These are phyloP conservation scores for Rasamsonia emersonii DNA, from an alignment of 2,329 filamentous ascomycete genomes.

Conservation along the genomic window DNA sequence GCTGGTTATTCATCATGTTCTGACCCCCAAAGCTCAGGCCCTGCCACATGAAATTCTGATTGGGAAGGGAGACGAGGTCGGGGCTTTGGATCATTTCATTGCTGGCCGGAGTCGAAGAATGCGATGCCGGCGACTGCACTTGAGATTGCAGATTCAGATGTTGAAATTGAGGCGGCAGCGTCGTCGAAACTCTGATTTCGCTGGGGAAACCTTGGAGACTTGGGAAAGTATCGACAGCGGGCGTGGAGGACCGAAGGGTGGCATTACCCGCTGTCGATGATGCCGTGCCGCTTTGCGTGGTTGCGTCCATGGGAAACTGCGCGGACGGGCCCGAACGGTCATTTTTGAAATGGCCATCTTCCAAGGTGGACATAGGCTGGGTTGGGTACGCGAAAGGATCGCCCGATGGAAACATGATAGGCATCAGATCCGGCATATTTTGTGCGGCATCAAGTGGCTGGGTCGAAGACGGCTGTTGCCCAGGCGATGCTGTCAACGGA, in stretches of 20 bases:
- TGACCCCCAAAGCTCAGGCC: slow-evolving; percentile 27
- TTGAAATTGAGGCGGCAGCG: slow-evolving; percentile 21
- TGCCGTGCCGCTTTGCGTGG: slow-evolving; percentile 9
- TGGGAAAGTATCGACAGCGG: slow-evolving; percentile 19
- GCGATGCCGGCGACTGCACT: slow-evolving; percentile 25
- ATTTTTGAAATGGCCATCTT: slow-evolving; percentile 33
- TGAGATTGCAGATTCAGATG: slow-evolving; percentile 15
- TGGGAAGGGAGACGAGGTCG: slow-evolving; percentile 33
- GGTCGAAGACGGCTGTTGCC: slow-evolving; percentile 18
- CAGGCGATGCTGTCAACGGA: slow-evolving; percentile 14
- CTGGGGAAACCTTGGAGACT: slow-evolving; percentile 19
- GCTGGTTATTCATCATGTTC: slow-evolving; percentile 11
- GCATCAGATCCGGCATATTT: slow-evolving; percentile 39
- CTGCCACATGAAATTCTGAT: slow-evolving; percentile 34
- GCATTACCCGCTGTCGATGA: slow-evolving; percentile 12
- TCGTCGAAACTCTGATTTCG: slow-evolving; percentile 5
- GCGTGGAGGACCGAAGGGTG: slow-evolving; percentile 13
- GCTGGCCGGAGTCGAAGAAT: slow-evolving; percentile 20
- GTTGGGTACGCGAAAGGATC: slow-evolving; percentile 44
- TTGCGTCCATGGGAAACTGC: slow-evolving; percentile 18
- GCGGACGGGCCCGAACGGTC: slow-evolving; percentile 13
- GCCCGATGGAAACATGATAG: slow-evolving; percentile 43
- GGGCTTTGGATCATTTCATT: slow-evolving; percentile 29
- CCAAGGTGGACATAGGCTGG: slow-evolving; percentile 40
- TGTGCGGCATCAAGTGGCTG: slow-evolving; percentile 24